A percentile compares a stretch with the other conserved stretches of the same genome.
These are phyloP conservation scores for Trametes elegans DNA, from an alignment of 768 basidiomycete species.

Conservation along the genomic window DNA sequence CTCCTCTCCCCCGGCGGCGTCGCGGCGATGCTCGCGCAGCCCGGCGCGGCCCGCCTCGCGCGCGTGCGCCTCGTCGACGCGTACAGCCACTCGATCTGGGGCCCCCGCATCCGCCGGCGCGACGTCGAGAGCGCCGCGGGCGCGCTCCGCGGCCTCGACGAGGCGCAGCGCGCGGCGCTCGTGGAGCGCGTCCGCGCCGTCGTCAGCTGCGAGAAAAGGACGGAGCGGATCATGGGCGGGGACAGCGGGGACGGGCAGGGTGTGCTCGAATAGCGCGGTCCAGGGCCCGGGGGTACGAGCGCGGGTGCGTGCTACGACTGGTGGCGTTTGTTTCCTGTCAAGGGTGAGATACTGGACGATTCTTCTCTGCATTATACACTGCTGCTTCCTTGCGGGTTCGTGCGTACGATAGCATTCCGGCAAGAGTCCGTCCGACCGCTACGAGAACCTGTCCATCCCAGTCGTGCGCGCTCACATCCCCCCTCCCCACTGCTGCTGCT, in stretches of 20 bases:
- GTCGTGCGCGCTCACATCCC: constrained; percentile 2
- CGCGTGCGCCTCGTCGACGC: constrained; percentile 48
- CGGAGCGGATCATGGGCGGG: constrained; percentile 53
- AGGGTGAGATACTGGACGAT: neutral
- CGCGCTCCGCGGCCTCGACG: constrained; percentile 30
- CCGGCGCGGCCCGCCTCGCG: constrained; percentile 28
- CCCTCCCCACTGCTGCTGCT: constrained; percentile 12
- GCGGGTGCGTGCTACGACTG: neutral
- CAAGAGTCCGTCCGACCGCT: neutral
- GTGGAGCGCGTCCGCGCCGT: constrained; percentile 38
- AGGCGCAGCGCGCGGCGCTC: constrained; percentile 8
- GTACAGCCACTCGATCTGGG: constrained; percentile 60
- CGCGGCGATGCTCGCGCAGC: constrained; percentile 36
- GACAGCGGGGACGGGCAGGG: constrained; percentile 39
- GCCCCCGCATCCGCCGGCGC: constrained; percentile 45
- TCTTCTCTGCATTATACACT: too few species aligned
- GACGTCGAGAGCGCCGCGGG: constrained; percentile 44
- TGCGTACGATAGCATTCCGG: neutral
- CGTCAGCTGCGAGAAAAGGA: constrained; percentile 49
- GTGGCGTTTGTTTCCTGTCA: neutral
- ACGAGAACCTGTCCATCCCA: too few species aligned
- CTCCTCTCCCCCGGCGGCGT: constrained; percentile 42
- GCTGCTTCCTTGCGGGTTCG: too few species aligned
- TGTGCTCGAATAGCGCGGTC: constrained; percentile 11
- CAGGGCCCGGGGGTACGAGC: neutral